phyloP scores from a whole-genome alignment of 2,329 filamentous ascomycete genomes.

The Ustulina deusta region DNA sequence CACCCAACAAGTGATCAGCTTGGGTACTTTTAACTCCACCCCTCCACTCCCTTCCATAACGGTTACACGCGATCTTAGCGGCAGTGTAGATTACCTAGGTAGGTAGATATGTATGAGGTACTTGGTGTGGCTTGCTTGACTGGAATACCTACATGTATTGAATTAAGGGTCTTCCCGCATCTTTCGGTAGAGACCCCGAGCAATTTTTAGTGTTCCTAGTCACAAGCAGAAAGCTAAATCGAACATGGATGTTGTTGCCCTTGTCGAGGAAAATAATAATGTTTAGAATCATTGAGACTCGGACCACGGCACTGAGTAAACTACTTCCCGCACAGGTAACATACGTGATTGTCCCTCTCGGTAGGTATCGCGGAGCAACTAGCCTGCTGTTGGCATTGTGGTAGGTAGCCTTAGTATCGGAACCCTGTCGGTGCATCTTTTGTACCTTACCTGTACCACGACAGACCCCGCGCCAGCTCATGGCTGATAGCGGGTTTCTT shows the following conservation, averaged over 20 bases:
- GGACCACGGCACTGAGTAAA: neutral
- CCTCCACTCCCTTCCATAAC: slow-evolving; percentile 3
- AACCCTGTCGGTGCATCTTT: slow-evolving; percentile 15
- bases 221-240: neutral
- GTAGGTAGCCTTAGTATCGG: slow-evolving; percentile 32
- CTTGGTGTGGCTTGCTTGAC: slow-evolving; percentile 8
- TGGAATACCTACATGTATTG: slow-evolving; percentile 8
- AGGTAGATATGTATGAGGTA: too few relatives aligned
- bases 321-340: neutral
- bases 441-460: slow-evolving; percentile 7
- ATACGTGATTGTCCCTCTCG: slow-evolving; percentile 1
- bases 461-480: slow-evolving; percentile 31
- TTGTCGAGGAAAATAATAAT: neutral
- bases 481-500: slow-evolving; percentile 5
- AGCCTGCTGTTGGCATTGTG: slow-evolving; percentile 3
- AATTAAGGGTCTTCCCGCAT: slow-evolving; percentile 41
- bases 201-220: neutral
- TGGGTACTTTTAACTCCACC: slow-evolving; percentile 20
- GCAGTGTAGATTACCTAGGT: slow-evolving; percentile 10
- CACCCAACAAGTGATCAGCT: slow-evolving; percentile 15
- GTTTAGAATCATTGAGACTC: neutral
- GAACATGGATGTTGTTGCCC: neutral
- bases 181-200: slow-evolving; percentile 3
- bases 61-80: slow-evolving; percentile 27
- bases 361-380: neutral